Base-by-base conservation (phyloP, 176 grass and related monocot genomes). In the Microstegium vimineum region DNA sequence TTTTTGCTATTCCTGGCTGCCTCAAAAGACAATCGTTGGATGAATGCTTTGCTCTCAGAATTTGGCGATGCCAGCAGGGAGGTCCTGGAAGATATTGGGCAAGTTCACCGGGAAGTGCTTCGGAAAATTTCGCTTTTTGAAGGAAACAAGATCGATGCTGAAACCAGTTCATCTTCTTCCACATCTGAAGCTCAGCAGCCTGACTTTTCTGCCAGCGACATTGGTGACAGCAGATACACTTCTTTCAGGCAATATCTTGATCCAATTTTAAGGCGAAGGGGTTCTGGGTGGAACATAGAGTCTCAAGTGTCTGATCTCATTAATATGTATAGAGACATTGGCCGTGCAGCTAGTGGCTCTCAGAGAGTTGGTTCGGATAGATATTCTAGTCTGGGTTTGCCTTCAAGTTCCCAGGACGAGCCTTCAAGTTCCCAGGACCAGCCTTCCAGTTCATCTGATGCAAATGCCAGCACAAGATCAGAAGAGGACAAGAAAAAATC, bases 181-280 rank as follows among this genome's bases (percentile, higher is more conserved):
- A 74, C 63, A 77, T 90, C 56, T 87, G 91, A 95, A 18, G 73
- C 62, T 20, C 78, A 88, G n/a, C 75, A 89, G 79, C 51, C 57
- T 73, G 85, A 95, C 5, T 7, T 85, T 56, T 69, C 63, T 87
- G 84, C 37, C 25, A 73, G 67, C 22, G 85, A 99, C 31, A 86
- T 40, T 85, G 96, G 90, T 73, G 93, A 95, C 69, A 88, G 74
- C 72, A 88, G 92, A 88, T 87, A 95, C 52, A 93, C 91, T 87
- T 90, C 91, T 71, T 93, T 99, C 61, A 91, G 93, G 83, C 93
- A 99, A 78, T 93, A 95, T 89, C 91, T 99, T 86, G 96, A 99
- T 86, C 93, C 93, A 69, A 89, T 99, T 85, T 71, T 95, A 60
- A 99, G 96, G 89, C 78, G 93, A 71, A 90, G 96, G 80, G 87